Percentiles rank a stretch among this genome's conserved stretches.
Evolutionary conservation across 495 filamentous ascomycete genomes (phyloP).

Genomic region (Tuber calosporum): DNA sequence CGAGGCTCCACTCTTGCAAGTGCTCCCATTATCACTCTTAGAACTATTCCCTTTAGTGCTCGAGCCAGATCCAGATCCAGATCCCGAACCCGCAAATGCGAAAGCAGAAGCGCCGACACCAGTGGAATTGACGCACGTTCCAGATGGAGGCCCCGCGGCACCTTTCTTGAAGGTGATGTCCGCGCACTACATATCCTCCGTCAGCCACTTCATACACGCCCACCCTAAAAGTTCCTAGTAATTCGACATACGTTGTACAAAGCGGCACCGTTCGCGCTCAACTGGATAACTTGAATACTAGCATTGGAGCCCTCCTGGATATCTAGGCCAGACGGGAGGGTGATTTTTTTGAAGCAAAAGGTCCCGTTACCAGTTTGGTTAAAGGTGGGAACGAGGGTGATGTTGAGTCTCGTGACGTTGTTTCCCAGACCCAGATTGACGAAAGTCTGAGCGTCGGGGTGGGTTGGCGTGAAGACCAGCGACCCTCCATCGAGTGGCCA

Average conservation of each 20-base stretch:
- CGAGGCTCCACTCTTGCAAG: background rate
- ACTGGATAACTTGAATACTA: slow-evolving; percentile 54
- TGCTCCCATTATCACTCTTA: background rate
- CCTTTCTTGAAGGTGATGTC: slow-evolving; percentile 54
- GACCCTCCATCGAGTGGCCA: slow-evolving; percentile 56
- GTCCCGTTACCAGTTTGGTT: slow-evolving; percentile 58
- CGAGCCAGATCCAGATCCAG: background rate
- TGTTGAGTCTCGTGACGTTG: slow-evolving; percentile 54
- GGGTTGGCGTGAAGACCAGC: slow-evolving; percentile 50
- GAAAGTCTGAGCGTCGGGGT: slow-evolving; percentile 54
- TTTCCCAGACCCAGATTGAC: slow-evolving; percentile 59
- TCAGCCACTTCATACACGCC: slow-evolving; percentile 21
- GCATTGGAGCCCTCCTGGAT: slow-evolving; percentile 50
- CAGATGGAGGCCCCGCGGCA: slow-evolving; percentile 38
- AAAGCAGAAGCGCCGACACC: slow-evolving; percentile 37
- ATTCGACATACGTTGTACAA: slow-evolving; percentile 54
- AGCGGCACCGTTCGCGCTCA: slow-evolving; percentile 46
- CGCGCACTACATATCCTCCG: slow-evolving; percentile 49
- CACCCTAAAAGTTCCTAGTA: background rate
- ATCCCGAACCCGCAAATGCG: slow-evolving; percentile 12
- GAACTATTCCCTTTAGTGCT: background rate
- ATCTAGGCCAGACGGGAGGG: slow-evolving; percentile 45
- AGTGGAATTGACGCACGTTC: slow-evolving; percentile 49
- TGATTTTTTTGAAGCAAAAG: slow-evolving; percentile 52
- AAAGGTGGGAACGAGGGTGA: slow-evolving; percentile 50